A percentile compares a stretch with the other conserved stretches of the same genome.
Conservation (phyloP, 371 early-diverging fungal species). For the Mortierella sp. region DNA sequence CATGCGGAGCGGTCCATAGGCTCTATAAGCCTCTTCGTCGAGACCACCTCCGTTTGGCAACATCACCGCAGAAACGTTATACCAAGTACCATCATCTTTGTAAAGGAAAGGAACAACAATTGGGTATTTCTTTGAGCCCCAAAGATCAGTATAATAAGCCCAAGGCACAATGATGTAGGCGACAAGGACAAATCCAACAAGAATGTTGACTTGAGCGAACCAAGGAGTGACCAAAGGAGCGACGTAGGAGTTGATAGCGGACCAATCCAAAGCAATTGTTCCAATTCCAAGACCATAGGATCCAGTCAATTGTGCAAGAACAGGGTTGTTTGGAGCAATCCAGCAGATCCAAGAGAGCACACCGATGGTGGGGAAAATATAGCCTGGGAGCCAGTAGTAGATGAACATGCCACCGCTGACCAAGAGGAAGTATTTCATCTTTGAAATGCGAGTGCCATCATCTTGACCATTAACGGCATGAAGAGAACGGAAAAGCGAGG, state of each 20-base stretch:
- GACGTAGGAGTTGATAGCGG: constrained; percentile 60
- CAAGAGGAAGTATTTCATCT: constrained; percentile 66
- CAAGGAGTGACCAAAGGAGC: constrained; percentile 65
- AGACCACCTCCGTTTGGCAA: constrained; percentile 37
- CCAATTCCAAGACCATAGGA: constrained; percentile 66
- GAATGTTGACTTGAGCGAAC: constrained; percentile 64
- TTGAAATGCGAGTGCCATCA: constrained; percentile 55
- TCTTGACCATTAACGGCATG: constrained; percentile 58
- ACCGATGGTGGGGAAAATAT: constrained; percentile 65
- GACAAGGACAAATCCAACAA: constrained; percentile 61
- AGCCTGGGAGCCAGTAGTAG: constrained; percentile 70
- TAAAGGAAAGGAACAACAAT: constrained; percentile 58
- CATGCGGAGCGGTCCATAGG: constrained; percentile 69
- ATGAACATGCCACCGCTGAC: constrained; percentile 57
- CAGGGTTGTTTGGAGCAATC: constrained; percentile 59
- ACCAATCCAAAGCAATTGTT: constrained; percentile 69
- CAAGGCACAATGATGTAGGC: constrained; percentile 67
- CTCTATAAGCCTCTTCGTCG: constrained; percentile 54
- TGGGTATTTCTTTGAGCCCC: constrained; percentile 61
- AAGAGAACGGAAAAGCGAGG: constrained; percentile 79
- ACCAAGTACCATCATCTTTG: constrained; percentile 57
- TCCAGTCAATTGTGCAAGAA: constrained; percentile 60
- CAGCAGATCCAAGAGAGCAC: constrained; percentile 71
- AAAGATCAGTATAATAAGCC: constrained; percentile 64
- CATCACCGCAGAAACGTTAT: constrained; percentile 59